Evolutionary conservation across 148 eudicot genomes (phyloP).

Genomic region (Rhododendron griersonianum): DNA sequence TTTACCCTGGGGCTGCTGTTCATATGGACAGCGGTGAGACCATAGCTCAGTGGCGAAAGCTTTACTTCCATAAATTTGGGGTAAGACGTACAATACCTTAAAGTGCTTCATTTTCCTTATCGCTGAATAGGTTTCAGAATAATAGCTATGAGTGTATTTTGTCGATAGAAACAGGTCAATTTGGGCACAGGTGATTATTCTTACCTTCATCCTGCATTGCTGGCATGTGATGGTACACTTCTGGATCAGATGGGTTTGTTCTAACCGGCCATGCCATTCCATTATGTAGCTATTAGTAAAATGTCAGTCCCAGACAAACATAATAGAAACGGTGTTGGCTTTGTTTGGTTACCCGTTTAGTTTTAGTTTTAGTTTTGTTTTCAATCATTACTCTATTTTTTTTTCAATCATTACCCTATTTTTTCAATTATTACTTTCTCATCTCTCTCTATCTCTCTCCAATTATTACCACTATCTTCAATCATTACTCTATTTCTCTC

Average conservation of each 20-base stretch:
- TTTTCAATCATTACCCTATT: too few relatives aligned
- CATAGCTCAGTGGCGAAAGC: constrained; percentile 66
- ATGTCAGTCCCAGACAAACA: background rate
- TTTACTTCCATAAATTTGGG: constrained; percentile 44
- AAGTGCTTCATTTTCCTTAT: constrained; percentile 4
- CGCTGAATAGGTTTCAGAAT: background rate
- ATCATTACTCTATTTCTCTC: too few relatives aligned
- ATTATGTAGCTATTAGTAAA: background rate
- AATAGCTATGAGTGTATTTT: background rate
- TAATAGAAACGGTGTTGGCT: too few relatives aligned
- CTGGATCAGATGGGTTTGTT: background rate
- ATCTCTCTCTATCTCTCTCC: too few relatives aligned
- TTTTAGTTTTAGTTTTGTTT: too few relatives aligned
- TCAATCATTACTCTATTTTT: too few relatives aligned
- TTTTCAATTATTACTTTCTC: too few relatives aligned
- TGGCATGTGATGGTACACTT: background rate
- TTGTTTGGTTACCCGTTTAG: too few relatives aligned
- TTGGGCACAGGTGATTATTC: background rate
- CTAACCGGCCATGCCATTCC: background rate
- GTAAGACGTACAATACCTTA: constrained; percentile 27
- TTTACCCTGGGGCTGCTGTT: constrained; percentile 62
- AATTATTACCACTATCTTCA: too few relatives aligned
- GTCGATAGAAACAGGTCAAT: background rate
- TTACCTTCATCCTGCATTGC: background rate
- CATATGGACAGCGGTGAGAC: constrained; percentile 63